These are phyloP conservation scores for Mariannaea elegans DNA, from an alignment of 2,329 filamentous ascomycete species.

Conservation along the genomic window DNA sequence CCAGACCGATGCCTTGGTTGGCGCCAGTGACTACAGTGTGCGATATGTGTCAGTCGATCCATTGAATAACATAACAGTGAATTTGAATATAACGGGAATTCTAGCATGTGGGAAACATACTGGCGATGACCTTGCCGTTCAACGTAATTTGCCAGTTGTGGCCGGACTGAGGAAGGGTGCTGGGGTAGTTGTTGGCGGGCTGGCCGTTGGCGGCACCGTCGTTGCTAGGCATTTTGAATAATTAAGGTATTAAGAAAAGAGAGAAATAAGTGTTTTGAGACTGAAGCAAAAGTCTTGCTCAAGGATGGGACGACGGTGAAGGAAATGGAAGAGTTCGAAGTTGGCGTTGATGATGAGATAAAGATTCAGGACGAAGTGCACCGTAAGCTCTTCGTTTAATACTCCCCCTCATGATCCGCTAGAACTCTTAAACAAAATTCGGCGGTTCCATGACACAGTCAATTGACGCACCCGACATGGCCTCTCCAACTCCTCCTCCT, in stretches of 20 bases:
- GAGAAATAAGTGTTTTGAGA: neutral
- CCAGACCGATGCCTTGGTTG: conserved; percentile 56
- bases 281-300: neutral
- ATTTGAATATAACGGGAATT: neutral
- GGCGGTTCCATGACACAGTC: neutral
- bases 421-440: neutral
- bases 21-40: conserved; percentile 51
- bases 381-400: neutral
- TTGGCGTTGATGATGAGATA: neutral
- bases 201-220: neutral
- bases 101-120: conserved; percentile 40
- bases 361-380: neutral
- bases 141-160: conserved; percentile 49
- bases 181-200: conserved; percentile 32
- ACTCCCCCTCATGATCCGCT: neutral
- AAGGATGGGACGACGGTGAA: neutral
- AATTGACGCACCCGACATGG: neutral
- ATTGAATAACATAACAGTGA: neutral
- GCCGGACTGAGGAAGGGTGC: conserved; percentile 44
- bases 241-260: neutral
- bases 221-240: conserved; percentile 12
- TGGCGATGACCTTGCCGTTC: conserved; percentile 50
- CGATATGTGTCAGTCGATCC: neutral
- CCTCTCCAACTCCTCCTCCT: neutral
- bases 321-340: neutral